A percentile compares a stretch with the other conserved stretches of the same genome.
phyloP scores from a whole-genome alignment of 2,329 filamentous ascomycete species.

The Xylaria digitata region DNA sequence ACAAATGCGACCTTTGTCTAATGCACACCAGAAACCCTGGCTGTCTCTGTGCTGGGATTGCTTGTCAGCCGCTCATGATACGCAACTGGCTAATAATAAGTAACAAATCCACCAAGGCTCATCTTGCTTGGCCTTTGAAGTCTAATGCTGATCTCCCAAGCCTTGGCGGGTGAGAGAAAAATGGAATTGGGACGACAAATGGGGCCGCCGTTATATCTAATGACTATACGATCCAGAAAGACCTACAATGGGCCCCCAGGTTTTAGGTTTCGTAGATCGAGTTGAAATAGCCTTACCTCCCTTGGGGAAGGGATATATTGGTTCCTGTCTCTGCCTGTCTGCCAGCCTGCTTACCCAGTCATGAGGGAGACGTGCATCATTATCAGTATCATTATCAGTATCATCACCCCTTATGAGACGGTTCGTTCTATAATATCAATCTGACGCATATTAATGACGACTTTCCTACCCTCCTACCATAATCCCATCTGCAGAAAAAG shows the following conservation, averaged over 20 bases:
- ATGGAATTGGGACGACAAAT: conserved; percentile 22
- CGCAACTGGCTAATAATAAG: conserved; percentile 6
- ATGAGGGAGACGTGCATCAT: too few relatives aligned
- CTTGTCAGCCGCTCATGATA: conserved; percentile 2
- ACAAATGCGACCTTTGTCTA: conserved; percentile 22
- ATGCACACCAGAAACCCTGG: neutral
- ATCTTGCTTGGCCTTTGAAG: neutral
- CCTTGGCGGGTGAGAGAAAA: conserved; percentile 21
- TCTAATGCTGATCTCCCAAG: conserved; percentile 24
- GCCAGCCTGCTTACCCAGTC: neutral
- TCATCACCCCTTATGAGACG: conserved; percentile 11
- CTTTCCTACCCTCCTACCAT: neutral
- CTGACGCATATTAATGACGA: conserved; percentile 8
- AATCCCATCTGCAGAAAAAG: neutral
- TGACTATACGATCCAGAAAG: neutral
- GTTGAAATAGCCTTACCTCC: conserved; percentile 14
- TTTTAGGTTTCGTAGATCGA: conserved; percentile 2
- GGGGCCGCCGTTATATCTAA: conserved; percentile 25
- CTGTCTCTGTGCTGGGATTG: conserved; percentile 6
- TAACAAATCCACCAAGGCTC: neutral
- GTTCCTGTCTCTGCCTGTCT: neutral
- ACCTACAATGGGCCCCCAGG: neutral
- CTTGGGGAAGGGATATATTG: neutral
- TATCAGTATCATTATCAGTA: too few relatives aligned
- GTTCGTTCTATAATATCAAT: neutral